Conservation (phyloP, 176 grass and related monocot genomes). For the Poa annua region DNA sequence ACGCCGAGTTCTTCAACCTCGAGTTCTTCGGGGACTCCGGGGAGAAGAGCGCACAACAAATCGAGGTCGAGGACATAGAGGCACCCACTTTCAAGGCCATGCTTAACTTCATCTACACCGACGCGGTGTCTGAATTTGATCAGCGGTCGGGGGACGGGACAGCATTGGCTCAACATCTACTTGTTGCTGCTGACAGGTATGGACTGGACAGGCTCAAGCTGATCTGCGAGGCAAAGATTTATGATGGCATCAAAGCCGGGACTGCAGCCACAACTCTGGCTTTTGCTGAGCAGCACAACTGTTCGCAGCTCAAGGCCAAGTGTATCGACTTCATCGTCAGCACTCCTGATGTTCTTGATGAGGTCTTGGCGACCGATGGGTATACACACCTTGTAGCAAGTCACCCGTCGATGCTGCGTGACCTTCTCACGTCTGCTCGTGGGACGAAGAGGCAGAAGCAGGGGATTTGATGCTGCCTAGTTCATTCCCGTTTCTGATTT, state of each 20-base stretch:
- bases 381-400: too few species aligned
- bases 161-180: slow-evolving; percentile 30
- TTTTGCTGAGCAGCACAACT: slow-evolving; percentile 34
- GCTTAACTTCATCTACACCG: not conserved
- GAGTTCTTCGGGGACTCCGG: too few species aligned
- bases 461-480: too few species aligned
- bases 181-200: slow-evolving; percentile 40
- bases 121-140: slow-evolving; percentile 3
- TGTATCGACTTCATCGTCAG: slow-evolving; percentile 35
- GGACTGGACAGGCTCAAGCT: slow-evolving; percentile 33
- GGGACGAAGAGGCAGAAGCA: too few species aligned
- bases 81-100: slow-evolving; percentile 37
- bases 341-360: slow-evolving; percentile 29
- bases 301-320: slow-evolving; percentile 20
- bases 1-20: not conserved
- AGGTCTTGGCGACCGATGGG: too few species aligned
- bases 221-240: slow-evolving; percentile 20
- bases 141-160: not conserved
- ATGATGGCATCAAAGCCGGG: not conserved
- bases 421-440: too few species aligned
- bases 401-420: too few species aligned
- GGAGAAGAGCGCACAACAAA: not conserved
- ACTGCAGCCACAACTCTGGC: slow-evolving; percentile 24
- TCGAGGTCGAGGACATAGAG: slow-evolving; percentile 27
- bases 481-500: too few species aligned